Evolutionary conservation across 2,329 filamentous ascomycete species (phyloP), one percentile per base, ranked within the genome.

Genomic region (Lachnellula hyalina): DNA sequence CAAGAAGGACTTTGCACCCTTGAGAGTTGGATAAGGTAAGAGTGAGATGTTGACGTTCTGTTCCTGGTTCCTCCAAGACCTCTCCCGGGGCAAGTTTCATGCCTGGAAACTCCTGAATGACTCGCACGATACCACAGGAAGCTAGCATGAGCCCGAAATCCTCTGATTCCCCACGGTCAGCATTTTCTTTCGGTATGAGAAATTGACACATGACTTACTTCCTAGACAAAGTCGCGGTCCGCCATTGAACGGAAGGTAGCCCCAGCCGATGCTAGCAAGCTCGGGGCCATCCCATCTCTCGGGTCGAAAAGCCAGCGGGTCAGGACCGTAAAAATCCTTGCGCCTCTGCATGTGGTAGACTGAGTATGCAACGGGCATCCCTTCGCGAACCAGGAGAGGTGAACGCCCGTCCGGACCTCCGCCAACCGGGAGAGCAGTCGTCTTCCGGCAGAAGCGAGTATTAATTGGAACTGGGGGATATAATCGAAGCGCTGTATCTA

Each of bases 251-350:
- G 66, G 63, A 6, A 69, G 49, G 52, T 63, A 70, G 38, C 61
- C 67, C 64, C 64, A 67, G 23, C 57, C 57, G 19, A 56, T 59
- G 38, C 47, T 56, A n/a, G 50, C 55, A 77, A 59, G 78, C 77
- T 49, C 78, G 11, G 36, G 38, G 21, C 59, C 57, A 8, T 61
- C 63, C 68, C 67, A 71, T 25, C 68, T 60, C 49, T 70, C 66
- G 0, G 68, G 69, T 5, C 59, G 52, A 52, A 70, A 70, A 23
- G 61, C 64, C 1, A 61, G 50, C 77, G n/a, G 70, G 66, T 4
- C 60, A 8, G 49, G 45, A 1, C 68, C 68, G 46, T 63, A 71
- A 15, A 71, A 59, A 44, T 69, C 65, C 23, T 53, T 49, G 4
- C 49, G 56, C 12, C 65, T 52, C 32, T 69, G 67, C 47, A 71